phyloP scores from a whole-genome alignment of 2,329 filamentous ascomycete species.

The Seiridium unicorne region DNA sequence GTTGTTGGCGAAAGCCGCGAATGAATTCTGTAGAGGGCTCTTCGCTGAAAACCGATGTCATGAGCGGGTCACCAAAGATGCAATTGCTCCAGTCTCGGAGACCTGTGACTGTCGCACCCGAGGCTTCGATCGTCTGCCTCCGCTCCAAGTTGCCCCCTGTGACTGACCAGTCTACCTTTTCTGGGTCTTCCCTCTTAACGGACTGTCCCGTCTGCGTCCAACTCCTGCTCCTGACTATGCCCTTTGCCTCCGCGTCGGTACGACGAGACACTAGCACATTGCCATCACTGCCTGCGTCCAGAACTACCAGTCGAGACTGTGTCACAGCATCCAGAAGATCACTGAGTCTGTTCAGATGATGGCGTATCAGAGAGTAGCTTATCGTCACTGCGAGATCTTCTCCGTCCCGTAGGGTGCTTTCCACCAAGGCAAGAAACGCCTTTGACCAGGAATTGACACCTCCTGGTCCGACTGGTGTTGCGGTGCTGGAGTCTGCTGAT shows the following conservation, averaged over 20 bases:
- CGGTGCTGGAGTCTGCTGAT: constrained; percentile 4
- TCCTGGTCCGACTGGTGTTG: constrained; percentile 11
- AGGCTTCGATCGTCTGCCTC: not conserved
- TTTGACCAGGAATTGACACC: constrained; percentile 48
- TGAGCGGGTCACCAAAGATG: constrained; percentile 58
- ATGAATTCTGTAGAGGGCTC: constrained; percentile 43
- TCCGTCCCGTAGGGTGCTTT: constrained; percentile 55
- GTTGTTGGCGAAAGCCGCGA: constrained; percentile 38
- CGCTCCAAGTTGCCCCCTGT: not conserved
- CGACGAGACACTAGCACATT: constrained; percentile 45
- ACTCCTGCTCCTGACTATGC: not conserved
- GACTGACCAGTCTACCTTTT: not conserved
- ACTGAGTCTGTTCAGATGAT: constrained; percentile 47
- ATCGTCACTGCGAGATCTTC: constrained; percentile 59
- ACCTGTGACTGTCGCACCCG: constrained; percentile 40
- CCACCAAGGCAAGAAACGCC: constrained; percentile 56
- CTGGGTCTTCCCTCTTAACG: not conserved
- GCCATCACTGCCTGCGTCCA: constrained; percentile 49
- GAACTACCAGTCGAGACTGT: constrained; percentile 49
- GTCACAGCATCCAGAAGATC: constrained; percentile 52
- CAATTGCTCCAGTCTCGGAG: constrained; percentile 59
- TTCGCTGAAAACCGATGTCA: constrained; percentile 48
- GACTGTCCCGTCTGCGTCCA: not conserved
- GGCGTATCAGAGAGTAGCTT: constrained; percentile 54
- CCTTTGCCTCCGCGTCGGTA: not conserved